These are phyloP conservation scores for Sporodiniella umbellata DNA, from an alignment of 371 early-diverging fungal species.

Conservation along the genomic window DNA sequence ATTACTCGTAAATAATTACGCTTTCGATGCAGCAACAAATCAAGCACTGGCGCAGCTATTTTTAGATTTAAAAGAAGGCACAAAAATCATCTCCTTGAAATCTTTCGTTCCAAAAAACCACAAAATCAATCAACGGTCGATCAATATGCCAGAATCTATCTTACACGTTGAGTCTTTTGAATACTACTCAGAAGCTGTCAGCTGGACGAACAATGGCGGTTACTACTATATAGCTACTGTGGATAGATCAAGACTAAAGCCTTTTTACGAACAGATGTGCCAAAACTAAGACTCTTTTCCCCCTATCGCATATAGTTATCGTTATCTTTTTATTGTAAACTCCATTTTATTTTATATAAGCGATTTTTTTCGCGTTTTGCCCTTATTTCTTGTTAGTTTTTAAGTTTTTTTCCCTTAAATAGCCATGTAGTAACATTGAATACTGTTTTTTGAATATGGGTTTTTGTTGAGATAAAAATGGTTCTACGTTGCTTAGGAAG, in stretches of 20 bases:
- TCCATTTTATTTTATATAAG: too few species aligned
- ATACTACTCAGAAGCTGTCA: slow-evolving; percentile 83
- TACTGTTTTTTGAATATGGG: too few species aligned
- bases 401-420: too few species aligned
- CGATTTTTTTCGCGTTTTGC: too few species aligned
- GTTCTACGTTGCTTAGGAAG: too few species aligned
- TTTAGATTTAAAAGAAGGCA: slow-evolving; percentile 87
- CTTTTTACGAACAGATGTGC: slow-evolving; percentile 45
- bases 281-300: background rate
- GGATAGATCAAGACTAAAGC: slow-evolving; percentile 64
- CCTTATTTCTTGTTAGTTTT: too few species aligned
- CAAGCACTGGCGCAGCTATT: slow-evolving; percentile 80
- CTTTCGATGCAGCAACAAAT: slow-evolving; percentile 83
- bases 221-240: slow-evolving; percentile 84
- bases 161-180: slow-evolving; percentile 70
- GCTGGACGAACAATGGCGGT: slow-evolving; percentile 91
- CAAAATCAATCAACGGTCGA: slow-evolving; percentile 74
- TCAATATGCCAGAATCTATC: slow-evolving; percentile 82
- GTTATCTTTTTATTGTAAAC: background rate
- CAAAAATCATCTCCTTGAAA: slow-evolving; percentile 78
- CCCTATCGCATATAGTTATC: too few species aligned
- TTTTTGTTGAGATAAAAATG: too few species aligned
- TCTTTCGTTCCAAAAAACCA: slow-evolving; percentile 81
- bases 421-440: too few species aligned
- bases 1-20: slow-evolving; percentile 92